Conservation (phyloP, 345 rosid genomes). For the Linum tenue region DNA sequence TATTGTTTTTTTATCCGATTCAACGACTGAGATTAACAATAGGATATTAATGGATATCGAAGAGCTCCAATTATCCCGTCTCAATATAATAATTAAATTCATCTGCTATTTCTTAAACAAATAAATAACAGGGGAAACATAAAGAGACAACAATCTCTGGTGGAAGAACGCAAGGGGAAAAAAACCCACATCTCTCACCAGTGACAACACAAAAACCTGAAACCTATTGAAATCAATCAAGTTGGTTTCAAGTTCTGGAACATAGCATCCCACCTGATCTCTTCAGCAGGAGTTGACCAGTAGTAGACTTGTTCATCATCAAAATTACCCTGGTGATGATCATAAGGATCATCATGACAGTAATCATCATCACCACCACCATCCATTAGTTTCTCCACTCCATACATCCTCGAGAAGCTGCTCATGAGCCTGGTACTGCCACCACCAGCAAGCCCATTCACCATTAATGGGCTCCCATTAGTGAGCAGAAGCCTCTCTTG, state of each 20-base stretch:
- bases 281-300: constrained; percentile 49
- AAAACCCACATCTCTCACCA: neutral
- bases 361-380: neutral
- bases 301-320: neutral
- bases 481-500: constrained; percentile 55
- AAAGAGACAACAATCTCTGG: no score
- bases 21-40: no score
- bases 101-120: no score
- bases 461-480: neutral
- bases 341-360: neutral
- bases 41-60: no score
- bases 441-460: constrained; percentile 13
- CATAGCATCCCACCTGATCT: constrained; percentile 86
- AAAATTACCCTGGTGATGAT: neutral
- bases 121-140: no score
- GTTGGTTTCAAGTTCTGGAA: constrained; percentile 89
- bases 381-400: constrained; percentile 19
- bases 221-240: constrained; percentile 18
- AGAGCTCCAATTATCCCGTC: no score
- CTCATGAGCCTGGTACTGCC: constrained; percentile 11
- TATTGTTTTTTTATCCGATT: no score
- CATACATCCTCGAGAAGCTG: constrained; percentile 38
- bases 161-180: no score
- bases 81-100: no score
- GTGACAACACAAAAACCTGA: neutral